These are phyloP conservation scores for Eremothecium sinecaudum DNA, from an alignment of 1,139 yeast species.

Conservation along the genomic window DNA sequence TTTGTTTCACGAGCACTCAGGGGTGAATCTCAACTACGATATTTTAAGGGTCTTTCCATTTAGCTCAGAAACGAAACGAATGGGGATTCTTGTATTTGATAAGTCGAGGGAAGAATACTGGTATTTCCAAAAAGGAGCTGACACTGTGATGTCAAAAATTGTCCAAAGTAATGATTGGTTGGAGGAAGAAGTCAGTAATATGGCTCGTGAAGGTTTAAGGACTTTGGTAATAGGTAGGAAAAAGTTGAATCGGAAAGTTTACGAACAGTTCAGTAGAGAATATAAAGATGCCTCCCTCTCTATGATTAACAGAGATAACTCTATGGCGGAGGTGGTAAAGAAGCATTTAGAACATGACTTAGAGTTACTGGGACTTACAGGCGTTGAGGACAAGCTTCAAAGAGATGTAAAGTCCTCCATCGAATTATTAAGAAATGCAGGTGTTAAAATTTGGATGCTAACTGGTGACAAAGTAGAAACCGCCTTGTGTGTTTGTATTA, in stretches of 20 bases:
- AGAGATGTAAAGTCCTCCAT: conserved; percentile 84
- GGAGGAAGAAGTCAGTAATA: conserved; percentile 92
- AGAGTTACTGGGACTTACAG: conserved; percentile 85
- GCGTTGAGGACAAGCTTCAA: conserved; percentile 94
- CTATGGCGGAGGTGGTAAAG: conserved; percentile 58
- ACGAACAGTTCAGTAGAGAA: conserved; percentile 52
- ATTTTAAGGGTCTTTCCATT: conserved; percentile 85
- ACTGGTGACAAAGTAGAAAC: conserved; percentile 99
- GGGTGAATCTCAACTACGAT: conserved; percentile 47
- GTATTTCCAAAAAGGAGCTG: conserved; percentile 94
- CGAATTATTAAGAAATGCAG: conserved; percentile 89
- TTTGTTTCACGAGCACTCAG: conserved; percentile 53
- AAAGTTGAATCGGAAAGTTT: conserved; percentile 44
- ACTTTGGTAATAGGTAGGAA: conserved; percentile 89
- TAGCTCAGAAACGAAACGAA: conserved; percentile 88
- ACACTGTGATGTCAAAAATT: conserved; percentile 82
- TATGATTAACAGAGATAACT: conserved; percentile 68
- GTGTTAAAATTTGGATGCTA: conserved; percentile 96
- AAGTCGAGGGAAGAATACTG: conserved; percentile 55
- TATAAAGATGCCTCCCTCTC: conserved; percentile 68
- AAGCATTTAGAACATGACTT: conserved; percentile 72
- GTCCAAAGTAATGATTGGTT: conserved; percentile 89
- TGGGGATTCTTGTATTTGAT: conserved; percentile 83
- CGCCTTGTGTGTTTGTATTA: conserved; percentile 91
- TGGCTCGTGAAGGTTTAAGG: conserved; percentile 97